A percentile compares a stretch with the other conserved stretches of the same genome.
phyloP scores from a whole-genome alignment of 2,329 filamentous ascomycete genomes.

The Nemania sp. region DNA sequence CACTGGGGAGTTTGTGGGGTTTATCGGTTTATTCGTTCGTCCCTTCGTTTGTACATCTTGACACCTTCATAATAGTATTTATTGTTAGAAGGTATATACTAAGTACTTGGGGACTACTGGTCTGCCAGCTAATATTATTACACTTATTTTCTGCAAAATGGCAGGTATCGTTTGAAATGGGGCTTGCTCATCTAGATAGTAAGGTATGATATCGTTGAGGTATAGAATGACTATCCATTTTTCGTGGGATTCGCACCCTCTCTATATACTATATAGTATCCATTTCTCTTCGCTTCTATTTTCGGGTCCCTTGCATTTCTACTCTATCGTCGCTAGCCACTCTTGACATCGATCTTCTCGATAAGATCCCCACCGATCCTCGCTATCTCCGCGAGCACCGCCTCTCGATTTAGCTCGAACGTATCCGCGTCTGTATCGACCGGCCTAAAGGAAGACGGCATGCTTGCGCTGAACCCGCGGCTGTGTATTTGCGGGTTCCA shows the following conservation, averaged over 20 bases:
- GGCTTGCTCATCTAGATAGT: too few species aligned
- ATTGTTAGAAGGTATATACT: too few species aligned
- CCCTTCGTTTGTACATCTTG: too few species aligned
- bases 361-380: constrained; percentile 76
- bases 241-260: neutral
- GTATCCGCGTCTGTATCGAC: constrained; percentile 57
- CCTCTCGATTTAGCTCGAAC: constrained; percentile 74
- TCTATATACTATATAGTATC: neutral
- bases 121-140: too few species aligned
- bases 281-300: neutral
- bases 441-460: constrained; percentile 76
- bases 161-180: too few species aligned
- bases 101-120: too few species aligned
- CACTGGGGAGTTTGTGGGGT: too few species aligned
- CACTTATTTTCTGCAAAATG: too few species aligned
- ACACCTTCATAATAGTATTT: too few species aligned
- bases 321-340: neutral
- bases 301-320: neutral
- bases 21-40: too few species aligned
- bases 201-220: neutral
- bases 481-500: constrained; percentile 68
- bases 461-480: constrained; percentile 76
- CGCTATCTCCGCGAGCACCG: constrained; percentile 78
- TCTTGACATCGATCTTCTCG: constrained; percentile 69
- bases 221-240: neutral